These are phyloP conservation scores for Pestalotiopsis sp. DNA, from an alignment of 2,329 filamentous ascomycete genomes.

Conservation along the genomic window DNA sequence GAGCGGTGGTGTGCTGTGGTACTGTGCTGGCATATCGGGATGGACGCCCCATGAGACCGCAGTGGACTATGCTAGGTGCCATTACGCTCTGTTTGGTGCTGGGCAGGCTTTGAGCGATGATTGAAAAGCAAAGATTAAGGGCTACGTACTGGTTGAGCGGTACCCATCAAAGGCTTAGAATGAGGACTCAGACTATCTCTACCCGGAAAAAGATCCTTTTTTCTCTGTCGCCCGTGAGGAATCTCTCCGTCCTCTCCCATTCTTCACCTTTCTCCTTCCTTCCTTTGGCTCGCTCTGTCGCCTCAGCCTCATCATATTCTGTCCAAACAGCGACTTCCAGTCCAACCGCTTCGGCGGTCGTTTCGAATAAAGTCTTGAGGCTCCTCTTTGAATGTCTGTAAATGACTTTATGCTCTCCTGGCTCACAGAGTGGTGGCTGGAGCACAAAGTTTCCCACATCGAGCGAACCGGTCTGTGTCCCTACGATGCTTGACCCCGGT, in stretches of 20 bases:
- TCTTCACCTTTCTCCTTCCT: conserved; percentile 10
- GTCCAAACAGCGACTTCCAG: conserved; percentile 12
- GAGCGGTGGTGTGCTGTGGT: background rate
- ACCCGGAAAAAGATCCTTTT: background rate
- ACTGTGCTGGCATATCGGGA: conserved; percentile 12
- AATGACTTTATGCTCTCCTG: conserved; percentile 16
- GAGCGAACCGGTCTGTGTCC: conserved; percentile 18
- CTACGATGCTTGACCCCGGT: conserved; percentile 16
- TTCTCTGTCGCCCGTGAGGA: conserved; percentile 11
- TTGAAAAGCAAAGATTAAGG: background rate
- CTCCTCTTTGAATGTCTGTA: conserved; percentile 13
- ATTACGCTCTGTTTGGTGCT: conserved; percentile 6
- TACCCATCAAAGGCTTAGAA: background rate
- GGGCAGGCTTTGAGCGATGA: background rate
- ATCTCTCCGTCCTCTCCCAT: conserved; percentile 11
- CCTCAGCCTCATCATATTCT: conserved; percentile 15
- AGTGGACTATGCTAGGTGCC: conserved; percentile 11
- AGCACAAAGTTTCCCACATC: conserved; percentile 10
- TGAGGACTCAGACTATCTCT: background rate
- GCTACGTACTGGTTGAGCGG: too few species aligned
- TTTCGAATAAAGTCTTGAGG: background rate
- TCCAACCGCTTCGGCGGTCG: background rate
- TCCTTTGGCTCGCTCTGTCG: background rate
- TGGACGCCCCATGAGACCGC: conserved; percentile 2
- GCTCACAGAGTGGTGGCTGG: conserved; percentile 15